Percentiles rank a stretch among this genome's conserved stretches.
Conservation (phyloP, 345 rosid genomes). For the Aquilaria malaccensis region DNA sequence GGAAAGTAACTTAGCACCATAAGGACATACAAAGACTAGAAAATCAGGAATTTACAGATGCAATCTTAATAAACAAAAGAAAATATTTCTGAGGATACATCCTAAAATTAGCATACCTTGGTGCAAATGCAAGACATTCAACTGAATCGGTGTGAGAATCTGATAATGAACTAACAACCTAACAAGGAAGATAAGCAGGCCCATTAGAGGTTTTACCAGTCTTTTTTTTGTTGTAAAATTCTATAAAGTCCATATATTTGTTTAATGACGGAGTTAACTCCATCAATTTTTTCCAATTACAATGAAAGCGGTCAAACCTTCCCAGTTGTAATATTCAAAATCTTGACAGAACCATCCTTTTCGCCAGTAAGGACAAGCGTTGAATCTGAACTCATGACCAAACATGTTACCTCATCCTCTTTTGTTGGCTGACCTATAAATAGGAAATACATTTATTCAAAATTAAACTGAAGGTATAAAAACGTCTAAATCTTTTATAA, state of each 20-base stretch:
- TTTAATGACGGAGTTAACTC: not conserved
- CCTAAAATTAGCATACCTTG: slow-evolving; percentile 32
- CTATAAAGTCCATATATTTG: not conserved
- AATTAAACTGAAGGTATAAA: not conserved
- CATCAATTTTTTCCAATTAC: not conserved
- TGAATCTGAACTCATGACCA: slow-evolving; percentile 74
- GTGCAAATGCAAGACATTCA: slow-evolving; percentile 63
- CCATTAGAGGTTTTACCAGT: not conserved
- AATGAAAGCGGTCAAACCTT: slow-evolving; percentile 41
- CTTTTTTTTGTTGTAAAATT: not conserved
- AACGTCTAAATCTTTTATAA: too few species aligned
- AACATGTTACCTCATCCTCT: slow-evolving; percentile 67
- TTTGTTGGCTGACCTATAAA: slow-evolving; percentile 79
- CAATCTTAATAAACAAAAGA: too few species aligned
- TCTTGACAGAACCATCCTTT: slow-evolving; percentile 61
- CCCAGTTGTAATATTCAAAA: slow-evolving; percentile 75
- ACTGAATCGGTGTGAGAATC: slow-evolving; percentile 61
- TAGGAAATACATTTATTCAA: slow-evolving; percentile 10
- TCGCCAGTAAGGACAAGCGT: slow-evolving; percentile 79
- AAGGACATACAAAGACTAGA: too few species aligned
- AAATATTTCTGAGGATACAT: too few species aligned
- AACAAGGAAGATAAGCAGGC: slow-evolving; percentile 15
- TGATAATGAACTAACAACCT: slow-evolving; percentile 72
- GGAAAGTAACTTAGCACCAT: too few species aligned
- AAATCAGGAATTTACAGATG: too few species aligned